Percentiles rank a stretch among this genome's conserved stretches.
Evolutionary conservation across 768 basidiomycete species (phyloP).

Genomic region (Collybia nuda): DNA sequence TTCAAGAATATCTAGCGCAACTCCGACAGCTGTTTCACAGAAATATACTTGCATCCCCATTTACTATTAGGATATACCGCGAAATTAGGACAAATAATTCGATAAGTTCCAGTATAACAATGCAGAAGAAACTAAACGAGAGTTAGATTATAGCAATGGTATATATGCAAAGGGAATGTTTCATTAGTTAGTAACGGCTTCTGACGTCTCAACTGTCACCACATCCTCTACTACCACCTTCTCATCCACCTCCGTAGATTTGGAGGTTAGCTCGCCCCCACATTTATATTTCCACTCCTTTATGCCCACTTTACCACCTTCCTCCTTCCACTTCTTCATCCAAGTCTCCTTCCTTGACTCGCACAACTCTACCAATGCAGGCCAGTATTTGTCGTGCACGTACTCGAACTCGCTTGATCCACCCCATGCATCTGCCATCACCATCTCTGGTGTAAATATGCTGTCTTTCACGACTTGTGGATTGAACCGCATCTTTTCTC

Average conservation of each 20-base stretch:
- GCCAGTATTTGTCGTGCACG: slow-evolving; percentile 76
- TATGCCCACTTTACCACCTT: slow-evolving; percentile 70
- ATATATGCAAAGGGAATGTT: neutral
- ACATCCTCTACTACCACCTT: neutral
- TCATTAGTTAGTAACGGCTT: neutral
- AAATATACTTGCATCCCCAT: too few relatives aligned
- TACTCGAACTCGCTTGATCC: slow-evolving; percentile 71
- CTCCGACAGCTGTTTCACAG: too few relatives aligned
- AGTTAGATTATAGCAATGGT: neutral
- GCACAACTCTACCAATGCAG: slow-evolving; percentile 54
- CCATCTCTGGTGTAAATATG: slow-evolving; percentile 66
- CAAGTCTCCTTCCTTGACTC: slow-evolving; percentile 47
- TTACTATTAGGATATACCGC: too few relatives aligned
- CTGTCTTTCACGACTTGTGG: slow-evolving; percentile 63
- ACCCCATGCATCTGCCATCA: slow-evolving; percentile 71
- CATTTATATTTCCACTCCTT: slow-evolving; percentile 80
- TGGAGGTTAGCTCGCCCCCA: slow-evolving; percentile 4
- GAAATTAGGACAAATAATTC: too few relatives aligned
- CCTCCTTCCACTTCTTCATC: slow-evolving; percentile 61
- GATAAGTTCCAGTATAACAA: too few relatives aligned
- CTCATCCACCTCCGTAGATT: slow-evolving; percentile 2
- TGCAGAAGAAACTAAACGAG: too few relatives aligned
- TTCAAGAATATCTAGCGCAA: too few relatives aligned
- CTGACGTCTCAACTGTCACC: neutral
- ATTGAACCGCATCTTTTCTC: slow-evolving; percentile 75